phyloP scores from a whole-genome alignment of 2,329 filamentous ascomycete genomes.

The Hymenotorrendiella dingleyae region DNA sequence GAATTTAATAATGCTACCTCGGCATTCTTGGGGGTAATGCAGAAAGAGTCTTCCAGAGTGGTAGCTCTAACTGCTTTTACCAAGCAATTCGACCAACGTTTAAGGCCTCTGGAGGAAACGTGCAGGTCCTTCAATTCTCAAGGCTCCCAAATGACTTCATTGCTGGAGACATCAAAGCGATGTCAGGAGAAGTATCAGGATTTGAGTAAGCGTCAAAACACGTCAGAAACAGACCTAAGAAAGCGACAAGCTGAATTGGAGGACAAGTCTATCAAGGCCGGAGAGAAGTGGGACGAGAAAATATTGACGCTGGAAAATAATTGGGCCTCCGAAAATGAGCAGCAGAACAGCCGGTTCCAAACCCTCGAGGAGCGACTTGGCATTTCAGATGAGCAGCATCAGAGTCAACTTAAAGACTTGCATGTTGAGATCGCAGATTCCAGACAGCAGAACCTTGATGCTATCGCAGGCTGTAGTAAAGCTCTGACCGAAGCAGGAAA shows the following conservation, averaged over 20 bases:
- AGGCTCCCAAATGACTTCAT: not conserved
- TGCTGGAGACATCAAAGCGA: not conserved
- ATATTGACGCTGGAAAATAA: not conserved
- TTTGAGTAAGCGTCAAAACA: not conserved
- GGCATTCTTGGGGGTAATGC: too few relatives aligned
- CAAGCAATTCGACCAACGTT: not conserved
- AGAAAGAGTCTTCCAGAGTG: too few relatives aligned
- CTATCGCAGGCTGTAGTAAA: too few relatives aligned
- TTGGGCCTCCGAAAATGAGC: not conserved
- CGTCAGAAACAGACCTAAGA: not conserved
- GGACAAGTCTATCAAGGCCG: not conserved
- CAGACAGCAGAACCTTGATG: too few relatives aligned
- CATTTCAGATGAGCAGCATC: too few relatives aligned
- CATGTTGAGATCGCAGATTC: too few relatives aligned
- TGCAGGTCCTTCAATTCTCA: not conserved
- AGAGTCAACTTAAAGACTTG: too few relatives aligned
- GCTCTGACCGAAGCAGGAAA: too few relatives aligned
- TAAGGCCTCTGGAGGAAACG: not conserved
- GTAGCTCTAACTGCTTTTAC: not conserved
- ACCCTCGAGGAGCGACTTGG: not conserved
- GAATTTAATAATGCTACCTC: too few relatives aligned
- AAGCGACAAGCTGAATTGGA: not conserved
- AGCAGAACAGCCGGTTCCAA: not conserved
- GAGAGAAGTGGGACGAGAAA: not conserved
- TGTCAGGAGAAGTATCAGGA: not conserved